A percentile compares a stretch with the other conserved stretches of the same genome.
Conservation (phyloP, 192 early-diverging fungal species). For the Coemansia sp. region DNA sequence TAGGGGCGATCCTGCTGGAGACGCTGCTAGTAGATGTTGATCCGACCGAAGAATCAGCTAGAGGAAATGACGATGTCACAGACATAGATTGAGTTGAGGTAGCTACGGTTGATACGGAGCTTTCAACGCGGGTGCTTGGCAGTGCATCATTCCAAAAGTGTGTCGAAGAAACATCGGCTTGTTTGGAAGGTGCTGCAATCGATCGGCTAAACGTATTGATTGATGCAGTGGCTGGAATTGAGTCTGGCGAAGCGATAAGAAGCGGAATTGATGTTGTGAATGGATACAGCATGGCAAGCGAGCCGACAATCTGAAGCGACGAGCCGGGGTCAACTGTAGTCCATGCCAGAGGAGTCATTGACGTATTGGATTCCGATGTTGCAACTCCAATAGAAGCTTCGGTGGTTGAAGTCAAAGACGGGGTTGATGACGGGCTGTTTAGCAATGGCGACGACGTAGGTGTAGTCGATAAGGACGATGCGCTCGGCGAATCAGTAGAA, state of each 20-base stretch:
- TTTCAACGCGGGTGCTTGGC: neutral
- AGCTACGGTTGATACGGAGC: neutral
- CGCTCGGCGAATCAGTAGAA: no score
- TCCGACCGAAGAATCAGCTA: neutral
- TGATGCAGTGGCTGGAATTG: no score
- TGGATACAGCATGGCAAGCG: neutral
- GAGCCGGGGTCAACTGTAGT: neutral
- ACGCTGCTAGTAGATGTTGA: neutral
- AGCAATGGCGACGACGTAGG: no score
- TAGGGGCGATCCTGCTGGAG: neutral
- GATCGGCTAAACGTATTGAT: no score
- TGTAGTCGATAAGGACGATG: neutral
- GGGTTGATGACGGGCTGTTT: neutral
- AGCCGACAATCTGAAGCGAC: neutral
- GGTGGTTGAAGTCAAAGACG: conserved; percentile 7
- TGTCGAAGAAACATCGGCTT: neutral
- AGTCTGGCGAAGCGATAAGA: neutral
- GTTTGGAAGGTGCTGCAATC: no score
- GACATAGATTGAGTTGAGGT: neutral
- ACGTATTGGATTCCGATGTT: neutral
- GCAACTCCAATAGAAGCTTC: neutral
- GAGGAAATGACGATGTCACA: neutral
- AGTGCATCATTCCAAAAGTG: neutral
- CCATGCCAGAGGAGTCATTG: neutral
- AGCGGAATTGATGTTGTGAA: neutral